Conservation (phyloP, 148 eudicot species). For the Drosera capensis region DNA sequence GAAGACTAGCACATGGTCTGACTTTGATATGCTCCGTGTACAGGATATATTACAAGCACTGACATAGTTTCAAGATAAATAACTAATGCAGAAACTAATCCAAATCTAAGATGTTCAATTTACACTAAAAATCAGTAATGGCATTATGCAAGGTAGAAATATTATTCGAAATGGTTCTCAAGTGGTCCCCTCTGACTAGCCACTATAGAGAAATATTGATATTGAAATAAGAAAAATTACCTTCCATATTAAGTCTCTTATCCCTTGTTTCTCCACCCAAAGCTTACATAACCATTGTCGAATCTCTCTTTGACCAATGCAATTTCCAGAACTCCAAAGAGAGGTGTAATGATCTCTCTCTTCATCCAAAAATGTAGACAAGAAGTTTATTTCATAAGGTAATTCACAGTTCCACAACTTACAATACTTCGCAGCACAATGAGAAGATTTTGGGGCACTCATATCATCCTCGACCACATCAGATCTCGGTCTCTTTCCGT, state of each 20-base stretch:
- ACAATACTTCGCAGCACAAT: constrained; percentile 13
- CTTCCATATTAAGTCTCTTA: constrained; percentile 84
- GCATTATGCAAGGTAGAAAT: no score
- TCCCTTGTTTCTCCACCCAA: constrained; percentile 57
- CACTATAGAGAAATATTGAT: no score
- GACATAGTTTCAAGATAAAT: no score
- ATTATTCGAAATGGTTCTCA: no score
- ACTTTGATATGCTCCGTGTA: no score
- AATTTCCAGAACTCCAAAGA: constrained; percentile 63
- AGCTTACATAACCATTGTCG: constrained; percentile 84
- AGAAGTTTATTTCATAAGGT: constrained; percentile 62
- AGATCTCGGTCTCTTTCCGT: constrained; percentile 37
- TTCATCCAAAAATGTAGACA: constrained; percentile 60
- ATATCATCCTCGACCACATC: constrained; percentile 15
- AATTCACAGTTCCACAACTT: constrained; percentile 25
- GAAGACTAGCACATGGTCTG: no score
- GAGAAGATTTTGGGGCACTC: constrained; percentile 8
- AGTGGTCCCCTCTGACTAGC: no score
- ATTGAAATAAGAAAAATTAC: constrained; percentile 22
- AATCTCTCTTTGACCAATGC: constrained; percentile 81
- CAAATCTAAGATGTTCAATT: no score
- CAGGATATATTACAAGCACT: no score
- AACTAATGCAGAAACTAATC: no score
- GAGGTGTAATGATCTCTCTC: constrained; percentile 72
- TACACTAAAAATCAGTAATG: no score